These are phyloP conservation scores for Elaeis guineensis DNA, from an alignment of 176 grass and related monocot species.

Conservation along the genomic window DNA sequence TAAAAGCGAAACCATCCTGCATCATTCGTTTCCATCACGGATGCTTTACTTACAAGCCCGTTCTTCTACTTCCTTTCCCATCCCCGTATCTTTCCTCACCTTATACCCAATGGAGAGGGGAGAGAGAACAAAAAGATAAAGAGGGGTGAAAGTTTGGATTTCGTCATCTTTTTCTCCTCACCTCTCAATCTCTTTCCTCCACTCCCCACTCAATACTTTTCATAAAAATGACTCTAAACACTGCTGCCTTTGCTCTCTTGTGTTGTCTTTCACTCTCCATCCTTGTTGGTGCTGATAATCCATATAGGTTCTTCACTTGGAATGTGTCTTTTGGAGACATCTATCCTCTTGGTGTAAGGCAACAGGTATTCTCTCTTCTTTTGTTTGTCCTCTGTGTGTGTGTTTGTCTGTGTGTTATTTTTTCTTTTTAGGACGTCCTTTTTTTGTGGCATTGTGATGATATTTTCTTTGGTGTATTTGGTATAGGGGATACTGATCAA, in stretches of 20 bases:
- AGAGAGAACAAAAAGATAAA: too few relatives aligned
- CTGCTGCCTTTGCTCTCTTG: not conserved
- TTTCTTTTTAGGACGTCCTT: not conserved
- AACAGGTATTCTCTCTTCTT: constrained; percentile 28
- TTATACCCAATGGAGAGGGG: too few relatives aligned
- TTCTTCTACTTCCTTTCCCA: too few relatives aligned
- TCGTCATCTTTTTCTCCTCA: too few relatives aligned
- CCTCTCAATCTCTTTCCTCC: too few relatives aligned
- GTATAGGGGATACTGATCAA: constrained; percentile 69
- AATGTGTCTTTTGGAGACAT: constrained; percentile 42
- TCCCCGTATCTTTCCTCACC: too few relatives aligned
- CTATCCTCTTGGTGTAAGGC: constrained; percentile 38
- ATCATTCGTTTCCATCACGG: too few relatives aligned
- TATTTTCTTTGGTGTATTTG: not conserved
- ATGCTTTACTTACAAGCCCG: too few relatives aligned
- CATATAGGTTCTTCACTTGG: constrained; percentile 58
- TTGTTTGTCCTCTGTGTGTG: not conserved
- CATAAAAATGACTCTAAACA: not conserved
- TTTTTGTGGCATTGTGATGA: too few relatives aligned
- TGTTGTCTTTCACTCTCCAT: constrained; percentile 8
- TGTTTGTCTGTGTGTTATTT: not conserved
- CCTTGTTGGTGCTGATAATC: constrained; percentile 25
- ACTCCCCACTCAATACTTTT: too few relatives aligned
- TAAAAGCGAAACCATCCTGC: too few relatives aligned
- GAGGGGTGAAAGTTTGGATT: too few relatives aligned